Evolutionary conservation across 352 stramenopile genomes (phyloP), one percentile per base, ranked within the genome.

Genomic region (Globisporangium iwayamae): DNA sequence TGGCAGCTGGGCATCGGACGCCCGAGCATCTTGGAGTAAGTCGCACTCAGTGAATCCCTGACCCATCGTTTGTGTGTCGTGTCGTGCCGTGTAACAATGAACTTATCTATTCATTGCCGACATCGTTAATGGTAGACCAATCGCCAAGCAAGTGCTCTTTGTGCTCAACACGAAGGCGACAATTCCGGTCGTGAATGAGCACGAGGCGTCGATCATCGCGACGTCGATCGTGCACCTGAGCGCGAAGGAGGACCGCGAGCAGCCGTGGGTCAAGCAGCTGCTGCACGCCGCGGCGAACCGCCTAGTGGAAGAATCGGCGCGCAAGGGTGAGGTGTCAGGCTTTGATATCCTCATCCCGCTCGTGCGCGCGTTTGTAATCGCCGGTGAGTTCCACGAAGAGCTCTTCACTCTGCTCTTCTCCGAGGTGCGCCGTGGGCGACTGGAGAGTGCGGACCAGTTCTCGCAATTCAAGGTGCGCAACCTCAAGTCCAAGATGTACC

Each of bases 1-100:
- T 78, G 78, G 69, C 76, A 78, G 13, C 70, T 91, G 18, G 77
- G 80, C 34, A 76, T 91, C 10, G 83, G 80, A 0, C 75, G 79
- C 1, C 70, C 77, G 28, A 73, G 65, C 14, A 89, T 91, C 63
- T 68, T 90, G 25, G 66, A 81, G 80, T 91, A 72, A 41, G 79
- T 80, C 2, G 2, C 11, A 14, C 32, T 34, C 18, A 38, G n/a
- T 22, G 25, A 0, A 47, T 8, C 25, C 25, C 25, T 28, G 25
- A 28, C 25, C 25, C 25, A 28, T 39, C 39, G 34, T n/a, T 0
- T 22, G 10, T 63, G 47, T 43, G 13, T 16, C 9, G 20, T 28
- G 25, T 28, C 25, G 25, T 28, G 25, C 25, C 25, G 25, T 28
- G 25, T 28, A 28, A 28, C 25, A 28, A 28, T 28, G 25, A 28